These are phyloP conservation scores for Hippophae rhamnoides DNA, from an alignment of 306 rosid species.

Conservation along the genomic window DNA sequence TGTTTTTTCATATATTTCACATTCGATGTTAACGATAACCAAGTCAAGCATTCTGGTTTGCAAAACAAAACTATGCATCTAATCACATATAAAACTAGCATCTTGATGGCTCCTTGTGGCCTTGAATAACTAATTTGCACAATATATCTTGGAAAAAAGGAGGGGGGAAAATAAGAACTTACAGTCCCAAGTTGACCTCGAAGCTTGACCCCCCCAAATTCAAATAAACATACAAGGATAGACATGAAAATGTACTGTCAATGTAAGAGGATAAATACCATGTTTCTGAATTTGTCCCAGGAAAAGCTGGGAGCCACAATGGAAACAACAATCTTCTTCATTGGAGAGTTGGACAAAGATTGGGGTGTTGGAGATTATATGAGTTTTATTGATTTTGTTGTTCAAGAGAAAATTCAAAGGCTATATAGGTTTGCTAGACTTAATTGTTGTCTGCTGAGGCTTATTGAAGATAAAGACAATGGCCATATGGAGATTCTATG, in stretches of 20 bases:
- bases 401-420: slow-evolving; percentile 42
- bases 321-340: slow-evolving; percentile 43
- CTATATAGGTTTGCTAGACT: slow-evolving; percentile 64
- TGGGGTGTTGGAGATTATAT: slow-evolving; percentile 32
- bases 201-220: slow-evolving; percentile 37
- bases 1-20: too few relatives aligned
- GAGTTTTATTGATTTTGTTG: slow-evolving; percentile 37
- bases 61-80: too few relatives aligned
- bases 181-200: slow-evolving; percentile 29
- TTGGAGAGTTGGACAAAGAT: slow-evolving; percentile 37
- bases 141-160: slow-evolving; percentile 8
- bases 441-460: slow-evolving; percentile 59
- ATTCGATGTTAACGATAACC: too few relatives aligned
- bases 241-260: slow-evolving; percentile 33
- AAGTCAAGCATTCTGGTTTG: too few relatives aligned
- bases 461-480: slow-evolving; percentile 64
- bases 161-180: slow-evolving; percentile 35
- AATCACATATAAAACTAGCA: too few relatives aligned
- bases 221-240: slow-evolving; percentile 35
- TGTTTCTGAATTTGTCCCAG: slow-evolving; percentile 30
- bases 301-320: slow-evolving; percentile 37
- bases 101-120: too few relatives aligned
- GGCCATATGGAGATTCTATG: slow-evolving; percentile 52
- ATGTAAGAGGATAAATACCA: slow-evolving; percentile 26
- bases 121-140: too few relatives aligned